These are phyloP conservation scores for Phialophora macrospora DNA, from an alignment of 2,329 filamentous ascomycete species.

Conservation along the genomic window DNA sequence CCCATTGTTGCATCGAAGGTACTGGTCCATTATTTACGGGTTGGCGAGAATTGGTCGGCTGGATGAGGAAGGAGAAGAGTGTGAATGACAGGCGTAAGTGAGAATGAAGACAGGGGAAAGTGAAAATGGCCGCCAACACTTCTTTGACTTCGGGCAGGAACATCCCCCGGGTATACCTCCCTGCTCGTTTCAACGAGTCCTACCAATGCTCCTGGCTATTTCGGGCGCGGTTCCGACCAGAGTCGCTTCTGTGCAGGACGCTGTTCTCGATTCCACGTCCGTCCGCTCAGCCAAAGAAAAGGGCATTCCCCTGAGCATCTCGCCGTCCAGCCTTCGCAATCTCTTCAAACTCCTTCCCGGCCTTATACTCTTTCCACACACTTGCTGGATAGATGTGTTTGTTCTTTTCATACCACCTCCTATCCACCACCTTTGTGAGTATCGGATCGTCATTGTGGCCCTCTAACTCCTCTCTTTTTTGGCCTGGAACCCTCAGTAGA, in stretches of 20 bases:
- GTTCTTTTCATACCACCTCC: slow-evolving; percentile 95
- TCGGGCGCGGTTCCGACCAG: not conserved
- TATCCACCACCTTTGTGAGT: slow-evolving; percentile 90
- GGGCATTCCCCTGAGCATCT: slow-evolving; percentile 87
- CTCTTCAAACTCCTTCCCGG: slow-evolving; percentile 73
- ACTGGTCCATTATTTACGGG: slow-evolving; percentile 83
- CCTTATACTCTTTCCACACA: slow-evolving; percentile 93
- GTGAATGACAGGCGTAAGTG: slow-evolving; percentile 12
- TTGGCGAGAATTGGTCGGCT: not conserved
- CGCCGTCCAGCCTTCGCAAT: slow-evolving; percentile 73
- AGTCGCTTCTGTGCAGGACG: not conserved
- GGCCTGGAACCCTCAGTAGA: slow-evolving; percentile 51
- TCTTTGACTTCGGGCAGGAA: not conserved
- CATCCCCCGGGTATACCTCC: not conserved
- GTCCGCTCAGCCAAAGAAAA: slow-evolving; percentile 69
- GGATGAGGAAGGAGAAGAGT: slow-evolving; percentile 7
- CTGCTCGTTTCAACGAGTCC: not conserved
- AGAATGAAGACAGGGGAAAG: not conserved
- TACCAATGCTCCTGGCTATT: not conserved
- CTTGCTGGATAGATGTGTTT: slow-evolving; percentile 98
- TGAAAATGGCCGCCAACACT: not conserved
- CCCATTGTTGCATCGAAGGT: slow-evolving; percentile 77
- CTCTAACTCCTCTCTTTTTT: slow-evolving; percentile 67
- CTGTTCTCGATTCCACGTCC: not conserved
- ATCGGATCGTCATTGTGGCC: slow-evolving; percentile 77